phyloP scores from a whole-genome alignment of 148 eudicot genomes.

The Rhododendron ferrugineum region DNA sequence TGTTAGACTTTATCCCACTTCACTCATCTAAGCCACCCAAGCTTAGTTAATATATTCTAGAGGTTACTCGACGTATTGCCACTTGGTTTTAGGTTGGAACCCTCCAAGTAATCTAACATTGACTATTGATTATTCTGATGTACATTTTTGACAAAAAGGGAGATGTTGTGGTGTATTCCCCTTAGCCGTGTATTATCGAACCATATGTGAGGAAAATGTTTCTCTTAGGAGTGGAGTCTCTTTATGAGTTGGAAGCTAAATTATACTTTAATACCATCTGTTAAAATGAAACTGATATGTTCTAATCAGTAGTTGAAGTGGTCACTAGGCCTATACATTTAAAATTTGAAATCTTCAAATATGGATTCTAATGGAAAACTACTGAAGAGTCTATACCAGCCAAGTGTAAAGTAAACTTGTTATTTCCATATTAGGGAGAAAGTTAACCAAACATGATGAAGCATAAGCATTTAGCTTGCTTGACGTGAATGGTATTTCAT shows the following conservation, averaged over 20 bases:
- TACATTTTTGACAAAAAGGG: neutral
- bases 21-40: too few relatives aligned
- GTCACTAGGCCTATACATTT: neutral
- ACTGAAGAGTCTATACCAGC: too few relatives aligned
- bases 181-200: neutral
- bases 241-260: neutral
- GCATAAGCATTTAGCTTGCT: neutral
- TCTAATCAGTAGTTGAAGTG: neutral
- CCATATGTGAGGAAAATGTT: neutral
- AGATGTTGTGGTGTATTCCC: neutral
- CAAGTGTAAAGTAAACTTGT: neutral
- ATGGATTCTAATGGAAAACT: neutral
- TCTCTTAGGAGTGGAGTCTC: neutral
- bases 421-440: neutral
- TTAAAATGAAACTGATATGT: neutral
- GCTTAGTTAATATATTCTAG: too few relatives aligned
- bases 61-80: too few relatives aligned
- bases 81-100: too few relatives aligned
- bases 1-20: too few relatives aligned
- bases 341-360: neutral
- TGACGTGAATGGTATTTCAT: neutral
- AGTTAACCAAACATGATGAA: neutral
- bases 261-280: neutral
- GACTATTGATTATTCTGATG: neutral
- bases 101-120: neutral